A percentile compares a stretch with the other conserved stretches of the same genome.
These are phyloP conservation scores for Aureobasidium namibiae DNA, from an alignment of 2,329 filamentous ascomycete species.

Conservation along the genomic window DNA sequence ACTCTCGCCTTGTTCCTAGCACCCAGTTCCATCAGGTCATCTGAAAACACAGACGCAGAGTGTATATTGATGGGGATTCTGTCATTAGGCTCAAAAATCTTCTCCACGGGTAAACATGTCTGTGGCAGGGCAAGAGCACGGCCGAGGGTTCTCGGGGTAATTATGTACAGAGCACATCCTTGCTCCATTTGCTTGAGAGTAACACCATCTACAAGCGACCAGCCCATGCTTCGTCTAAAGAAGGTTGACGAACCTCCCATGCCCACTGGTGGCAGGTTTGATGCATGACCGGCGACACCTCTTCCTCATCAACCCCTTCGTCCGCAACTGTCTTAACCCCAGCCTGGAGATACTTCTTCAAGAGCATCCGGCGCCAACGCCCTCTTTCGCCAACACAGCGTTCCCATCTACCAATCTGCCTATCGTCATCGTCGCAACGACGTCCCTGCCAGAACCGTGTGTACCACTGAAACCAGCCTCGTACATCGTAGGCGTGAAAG, in stretches of 20 bases:
- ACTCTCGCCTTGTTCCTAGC: not conserved
- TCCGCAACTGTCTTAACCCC: conserved; percentile 44
- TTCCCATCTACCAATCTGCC: conserved; percentile 45
- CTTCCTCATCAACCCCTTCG: conserved; percentile 34
- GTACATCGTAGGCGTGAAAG: conserved; percentile 42
- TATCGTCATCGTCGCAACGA: conserved; percentile 44
- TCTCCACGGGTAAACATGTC: not conserved
- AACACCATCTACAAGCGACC: not conserved
- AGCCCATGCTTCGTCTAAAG: conserved; percentile 42
- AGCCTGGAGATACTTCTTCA: conserved; percentile 43
- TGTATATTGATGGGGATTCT: not conserved
- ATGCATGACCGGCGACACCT: conserved; percentile 49
- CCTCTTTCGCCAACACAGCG: conserved; percentile 46
- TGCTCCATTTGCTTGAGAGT: not conserved
- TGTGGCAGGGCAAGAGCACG: not conserved
- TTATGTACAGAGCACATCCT: not conserved
- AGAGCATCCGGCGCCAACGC: conserved; percentile 41
- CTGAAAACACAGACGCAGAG: too few relatives aligned
- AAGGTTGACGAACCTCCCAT: conserved; percentile 43
- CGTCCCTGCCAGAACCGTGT: conserved; percentile 44
- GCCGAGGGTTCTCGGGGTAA: not conserved
- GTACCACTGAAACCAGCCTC: conserved; percentile 53
- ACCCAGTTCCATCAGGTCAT: not conserved
- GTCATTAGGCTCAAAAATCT: not conserved
- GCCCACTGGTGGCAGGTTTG: conserved; percentile 52